Base-by-base conservation (phyloP, 2,329 filamentous ascomycete species). In the Fusarium tricinctum region DNA sequence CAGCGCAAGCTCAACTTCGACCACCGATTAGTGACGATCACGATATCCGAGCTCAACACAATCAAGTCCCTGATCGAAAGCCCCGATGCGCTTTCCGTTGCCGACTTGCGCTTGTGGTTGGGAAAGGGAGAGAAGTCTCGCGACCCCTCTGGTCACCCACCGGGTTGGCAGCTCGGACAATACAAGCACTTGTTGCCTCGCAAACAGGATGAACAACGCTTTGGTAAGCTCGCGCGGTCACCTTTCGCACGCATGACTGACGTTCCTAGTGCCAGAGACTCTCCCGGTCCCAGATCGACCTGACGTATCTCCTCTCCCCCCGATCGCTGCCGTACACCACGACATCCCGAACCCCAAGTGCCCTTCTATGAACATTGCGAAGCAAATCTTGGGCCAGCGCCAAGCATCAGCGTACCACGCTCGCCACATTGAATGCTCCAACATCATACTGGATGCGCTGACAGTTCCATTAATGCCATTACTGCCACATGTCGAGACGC, bases 141-240 rank as follows among this genome's bases (percentile, higher is more conserved):
- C 4, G 19, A 19, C 17, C 23, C 19, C 26, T 13, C 30, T 6
- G 30, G 50, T 20, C 44, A 55, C 9, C 32, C 52, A 15, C 22
- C 30, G 10, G 17, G 26, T 19, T 55, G 52, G 43, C n/a, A 55
- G 23, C 30, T 55, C 2, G n/a, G 20, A 30, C 52, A 55, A 20
- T 32, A 50, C 20, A 33, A 55, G 10, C 38, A 49, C 20, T 30
- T 50, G n/a, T 17, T 55, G n/a, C 12, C 14, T 10, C 19, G 30
- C 23, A 26, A 49, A 19, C 28, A 39, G 9, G 19, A 46, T 13
- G 33, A 20, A 12, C 19, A 19, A 28, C 33, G 12, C 6, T 26
- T 22, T 15, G 43, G 52, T 50, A 50, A 15, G 19, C 19, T 2
- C 44, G 5, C 19, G 0, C 14, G 1, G 5, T 12, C 28, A 26